Base-by-base conservation (phyloP, 805 yeast species). In the Teunomyces atbi region DNA sequence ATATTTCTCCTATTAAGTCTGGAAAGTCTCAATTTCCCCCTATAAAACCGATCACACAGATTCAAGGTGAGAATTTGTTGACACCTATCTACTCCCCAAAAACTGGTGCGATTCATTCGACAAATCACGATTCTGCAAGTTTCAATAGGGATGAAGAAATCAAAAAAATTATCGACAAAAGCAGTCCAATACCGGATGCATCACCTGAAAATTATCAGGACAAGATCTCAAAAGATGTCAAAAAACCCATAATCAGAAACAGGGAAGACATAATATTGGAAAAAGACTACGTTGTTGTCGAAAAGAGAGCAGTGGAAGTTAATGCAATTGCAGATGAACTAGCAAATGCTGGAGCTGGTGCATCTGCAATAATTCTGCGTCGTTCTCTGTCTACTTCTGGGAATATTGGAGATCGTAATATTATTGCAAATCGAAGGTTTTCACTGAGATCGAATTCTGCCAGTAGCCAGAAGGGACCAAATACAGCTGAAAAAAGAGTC, bases 271-370 rank as follows among this genome's bases (percentile, higher is more conserved):
- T 77, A 18, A 73, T 77, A 20, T 68, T 83, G 46, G 96, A 89
- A 56, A 83, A 81, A 53, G 97, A 90, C 58, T 92, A 92, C 57
- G 98, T 92, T 28, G 96, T 92, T 33, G 91, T 92, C 23, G 98
- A 92, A 63, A 94, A 92, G 63, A 79, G 96, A 42, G 89, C 94
- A 0, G 97, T 92, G 3, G 98, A 94, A 61, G 96, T 92, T 6
- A 92, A 92, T 69, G 92, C 96, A 2, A 74, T 94, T 47, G 99
- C 99, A 2, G 98, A 92, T 64, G 97, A 91, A 62, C 69, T 92
- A 43, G 91, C 89, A 12, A 69, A 72, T 48, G 83, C 83, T 2
- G 83, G 83, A 1, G 65, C 73, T 46, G 75, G 78, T 5, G 73
- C 76, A 5, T 74, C 76, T 27, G 83, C 79, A 1, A 73, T 71